Percentiles rank a stretch among this genome's conserved stretches.
Conservation (phyloP, 192 early-diverging fungal species). For the Chytriomyces sp. region DNA sequence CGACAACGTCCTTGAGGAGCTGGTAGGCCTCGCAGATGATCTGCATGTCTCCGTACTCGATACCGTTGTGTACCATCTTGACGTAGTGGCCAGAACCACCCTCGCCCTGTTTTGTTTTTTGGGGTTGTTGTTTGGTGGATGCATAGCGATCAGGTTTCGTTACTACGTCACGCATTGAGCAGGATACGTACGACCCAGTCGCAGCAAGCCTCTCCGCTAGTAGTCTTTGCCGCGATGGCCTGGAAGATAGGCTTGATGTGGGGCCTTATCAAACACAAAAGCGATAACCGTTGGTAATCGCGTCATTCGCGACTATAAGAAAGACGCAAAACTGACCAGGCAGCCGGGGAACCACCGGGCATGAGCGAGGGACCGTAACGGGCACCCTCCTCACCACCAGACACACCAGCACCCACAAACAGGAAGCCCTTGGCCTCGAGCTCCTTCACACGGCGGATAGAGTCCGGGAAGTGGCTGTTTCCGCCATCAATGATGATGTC, state of each 20-base stretch:
- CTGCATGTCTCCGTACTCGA: slow-evolving; percentile 99
- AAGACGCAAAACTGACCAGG: slow-evolving; percentile 67
- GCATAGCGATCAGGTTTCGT: not conserved
- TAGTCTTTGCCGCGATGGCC: slow-evolving; percentile 87
- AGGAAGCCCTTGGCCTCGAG: slow-evolving; percentile 88
- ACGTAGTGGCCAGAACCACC: slow-evolving; percentile 97
- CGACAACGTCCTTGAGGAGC: slow-evolving; percentile 86
- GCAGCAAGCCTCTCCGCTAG: slow-evolving; percentile 89
- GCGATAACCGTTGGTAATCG: not conserved
- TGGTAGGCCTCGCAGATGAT: slow-evolving; percentile 96
- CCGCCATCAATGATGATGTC: slow-evolving; percentile 99
- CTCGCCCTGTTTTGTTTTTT: slow-evolving; percentile 55
- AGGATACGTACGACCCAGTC: slow-evolving; percentile 82
- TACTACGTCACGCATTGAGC: not conserved
- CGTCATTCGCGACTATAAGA: not conserved
- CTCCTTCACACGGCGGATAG: slow-evolving; percentile 86
- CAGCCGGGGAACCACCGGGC: slow-evolving; percentile 92
- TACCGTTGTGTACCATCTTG: slow-evolving; percentile 99
- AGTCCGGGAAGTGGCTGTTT: slow-evolving; percentile 98
- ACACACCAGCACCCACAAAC: slow-evolving; percentile 97
- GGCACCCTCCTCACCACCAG: slow-evolving; percentile 98
- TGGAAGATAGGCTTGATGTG: slow-evolving; percentile 97
- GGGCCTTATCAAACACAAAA: slow-evolving; percentile 49
- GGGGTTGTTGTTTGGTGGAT: not conserved
- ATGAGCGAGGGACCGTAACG: slow-evolving; percentile 95